Percentiles rank a stretch among this genome's conserved stretches.
phyloP scores from a whole-genome alignment of 371 early-diverging fungal species.

The Gilbertella persicaria region DNA sequence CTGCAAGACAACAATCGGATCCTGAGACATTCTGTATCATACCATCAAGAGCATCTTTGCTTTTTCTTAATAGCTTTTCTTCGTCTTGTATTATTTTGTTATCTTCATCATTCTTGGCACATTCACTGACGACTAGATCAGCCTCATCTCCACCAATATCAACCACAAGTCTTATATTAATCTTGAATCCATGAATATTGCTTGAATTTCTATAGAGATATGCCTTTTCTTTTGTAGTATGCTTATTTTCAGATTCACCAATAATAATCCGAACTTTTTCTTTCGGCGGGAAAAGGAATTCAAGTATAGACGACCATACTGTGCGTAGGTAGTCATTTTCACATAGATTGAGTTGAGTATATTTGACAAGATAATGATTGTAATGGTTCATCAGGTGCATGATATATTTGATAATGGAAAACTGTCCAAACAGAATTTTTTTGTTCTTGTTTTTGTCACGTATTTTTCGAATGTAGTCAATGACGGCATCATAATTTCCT shows the following conservation, averaged over 20 bases:
- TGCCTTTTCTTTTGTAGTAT: conserved; percentile 6
- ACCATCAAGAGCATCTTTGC: conserved; percentile 18
- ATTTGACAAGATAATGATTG: too few relatives aligned
- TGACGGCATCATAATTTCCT: too few relatives aligned
- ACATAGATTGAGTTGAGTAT: too few relatives aligned
- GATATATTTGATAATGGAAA: too few relatives aligned
- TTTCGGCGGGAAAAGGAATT: conserved; percentile 10
- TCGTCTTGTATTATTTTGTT: conserved; percentile 17
- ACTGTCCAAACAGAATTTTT: too few relatives aligned
- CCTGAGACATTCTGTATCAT: conserved; percentile 9
- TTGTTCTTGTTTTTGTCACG: too few relatives aligned
- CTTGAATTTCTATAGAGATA: conserved; percentile 7
- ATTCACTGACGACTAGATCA: conserved; percentile 14
- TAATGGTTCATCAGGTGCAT: too few relatives aligned
- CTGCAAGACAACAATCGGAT: conserved; percentile 9
- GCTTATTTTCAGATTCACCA: conserved; percentile 10
- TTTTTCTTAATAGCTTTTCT: conserved; percentile 15
- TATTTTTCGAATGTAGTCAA: too few relatives aligned
- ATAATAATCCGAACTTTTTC: conserved; percentile 10
- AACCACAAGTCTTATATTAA: conserved; percentile 15
- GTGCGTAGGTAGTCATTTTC: conserved; percentile 3
- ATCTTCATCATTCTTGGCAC: conserved; percentile 11
- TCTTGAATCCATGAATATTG: conserved; percentile 12
- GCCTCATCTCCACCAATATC: conserved; percentile 5
- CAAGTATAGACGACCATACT: conserved; percentile 7